Conservation (phyloP, 2,329 filamentous ascomycete species). For the Colletotrichum sp. region DNA sequence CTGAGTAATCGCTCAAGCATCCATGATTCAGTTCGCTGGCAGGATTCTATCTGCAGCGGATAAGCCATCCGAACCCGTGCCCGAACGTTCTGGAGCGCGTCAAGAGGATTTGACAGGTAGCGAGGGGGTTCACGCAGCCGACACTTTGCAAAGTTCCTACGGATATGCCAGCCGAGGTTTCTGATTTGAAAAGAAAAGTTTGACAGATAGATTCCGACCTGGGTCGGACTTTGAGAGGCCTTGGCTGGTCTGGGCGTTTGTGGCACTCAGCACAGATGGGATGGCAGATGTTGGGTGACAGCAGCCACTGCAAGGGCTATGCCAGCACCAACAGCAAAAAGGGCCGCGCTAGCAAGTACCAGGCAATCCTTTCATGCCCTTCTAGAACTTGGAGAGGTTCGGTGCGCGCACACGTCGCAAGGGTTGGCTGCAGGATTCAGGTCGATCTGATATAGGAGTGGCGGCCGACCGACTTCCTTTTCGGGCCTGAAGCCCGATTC, state of each 20-base stretch:
- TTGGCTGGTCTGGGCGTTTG: neutral
- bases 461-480: slow-evolving; percentile 20
- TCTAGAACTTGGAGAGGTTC: slow-evolving; percentile 10
- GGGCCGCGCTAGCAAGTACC: neutral
- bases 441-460: slow-evolving; percentile 4
- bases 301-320: neutral
- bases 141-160: neutral
- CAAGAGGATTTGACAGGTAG: neutral
- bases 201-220: neutral
- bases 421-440: slow-evolving; percentile 20
- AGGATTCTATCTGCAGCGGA: neutral
- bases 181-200: neutral
- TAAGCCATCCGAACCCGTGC: neutral
- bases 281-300: neutral
- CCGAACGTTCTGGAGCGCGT: neutral
- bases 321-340: neutral
- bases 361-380: neutral
- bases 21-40: neutral
- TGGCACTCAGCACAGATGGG: neutral
- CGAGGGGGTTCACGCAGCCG: neutral
- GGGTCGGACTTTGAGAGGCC: neutral
- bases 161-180: neutral
- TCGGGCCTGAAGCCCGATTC: slow-evolving; percentile 18
- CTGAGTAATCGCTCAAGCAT: neutral
- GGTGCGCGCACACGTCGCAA: neutral